Base-by-base conservation (phyloP, 2,329 filamentous ascomycete species). In the Neodidymelliopsis sp. region DNA sequence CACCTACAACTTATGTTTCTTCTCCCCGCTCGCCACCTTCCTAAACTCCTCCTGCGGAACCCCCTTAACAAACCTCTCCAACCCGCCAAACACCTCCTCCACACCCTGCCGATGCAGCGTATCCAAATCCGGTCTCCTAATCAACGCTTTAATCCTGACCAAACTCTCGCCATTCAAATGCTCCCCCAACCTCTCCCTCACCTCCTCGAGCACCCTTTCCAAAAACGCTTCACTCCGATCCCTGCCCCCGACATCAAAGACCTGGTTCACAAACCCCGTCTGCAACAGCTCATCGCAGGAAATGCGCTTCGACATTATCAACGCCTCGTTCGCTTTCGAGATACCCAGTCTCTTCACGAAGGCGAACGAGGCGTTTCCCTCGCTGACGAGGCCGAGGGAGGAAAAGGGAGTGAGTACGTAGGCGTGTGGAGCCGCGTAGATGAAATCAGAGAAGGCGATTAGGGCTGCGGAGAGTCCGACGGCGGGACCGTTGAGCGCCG, bases 1-100 rank as follows among this genome's bases (percentile, higher is more conserved):
- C n/a, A n/a, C n/a, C n/a, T 79, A 96, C 71, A 97, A 76, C 79
- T 97, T 97, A 77, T 99, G 94, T 70, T 87, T 90, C 84, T 97
- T 97, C 81, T 94, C 84, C 10, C 93, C 91, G 54, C 80, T 85
- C 1, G 91, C 91, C 69, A 97, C 77, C 80, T 89, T 92, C 65
- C 81, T 77, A 70, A 97, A 97, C 79, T 97, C 90, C 71, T 88
- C 82, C 79, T 97, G 91, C 15, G 94, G 94, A 31, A 91, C 80
- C 0, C 91, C 91, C 53, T 77, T 83, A 59, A 90, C 71, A 67
- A 97, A 97, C 50, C 91, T 79, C 54, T 92, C 86, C 67, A 97
- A 70, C 0, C 92, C 93, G 2, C 84, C 87, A 78, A 96, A 92
- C 1, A 94, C 90, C 81, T 97, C 93, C 24, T 83, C 77, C 6